Evolutionary conservation across 179 eudicot genomes (phyloP).

Genomic region (Monotropa hypopitys): DNA sequence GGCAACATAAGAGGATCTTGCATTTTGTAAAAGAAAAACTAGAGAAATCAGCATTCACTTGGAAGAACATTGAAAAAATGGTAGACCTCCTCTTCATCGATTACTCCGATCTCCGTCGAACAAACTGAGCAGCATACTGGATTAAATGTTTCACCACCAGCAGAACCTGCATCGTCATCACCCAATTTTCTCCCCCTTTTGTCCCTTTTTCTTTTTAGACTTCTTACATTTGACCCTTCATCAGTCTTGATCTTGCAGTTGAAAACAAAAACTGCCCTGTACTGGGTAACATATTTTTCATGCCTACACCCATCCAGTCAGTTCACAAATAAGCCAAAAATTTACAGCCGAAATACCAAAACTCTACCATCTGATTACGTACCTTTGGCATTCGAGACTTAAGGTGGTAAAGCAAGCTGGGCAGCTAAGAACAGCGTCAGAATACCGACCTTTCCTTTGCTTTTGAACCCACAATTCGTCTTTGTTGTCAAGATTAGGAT

Average conservation of each 20-base stretch:
- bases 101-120: slow-evolving; percentile 68
- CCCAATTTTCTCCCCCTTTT: slow-evolving; percentile 17
- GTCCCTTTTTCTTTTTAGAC: slow-evolving; percentile 37
- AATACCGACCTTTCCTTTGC: slow-evolving; percentile 42
- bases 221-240: slow-evolving; percentile 27
- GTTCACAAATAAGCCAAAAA: neutral
- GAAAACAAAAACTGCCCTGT: slow-evolving; percentile 65
- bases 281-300: slow-evolving; percentile 61
- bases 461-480: slow-evolving; percentile 68
- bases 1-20: neutral
- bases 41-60: slow-evolving; percentile 41
- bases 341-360: neutral
- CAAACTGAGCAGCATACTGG: slow-evolving; percentile 72
- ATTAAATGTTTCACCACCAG: slow-evolving; percentile 25
- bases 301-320: slow-evolving; percentile 33
- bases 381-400: slow-evolving; percentile 76
- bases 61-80: slow-evolving; percentile 83
- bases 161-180: slow-evolving; percentile 18
- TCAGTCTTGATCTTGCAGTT: slow-evolving; percentile 48
- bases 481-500: slow-evolving; percentile 59
- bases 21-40: neutral
- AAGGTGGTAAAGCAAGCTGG: slow-evolving; percentile 91
- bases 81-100: slow-evolving; percentile 80
- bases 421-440: slow-evolving; percentile 86
- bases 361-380: neutral